These are phyloP conservation scores for Peribolospora kevripleyi DNA, from an alignment of 768 basidiomycete species.

Conservation along the genomic window DNA sequence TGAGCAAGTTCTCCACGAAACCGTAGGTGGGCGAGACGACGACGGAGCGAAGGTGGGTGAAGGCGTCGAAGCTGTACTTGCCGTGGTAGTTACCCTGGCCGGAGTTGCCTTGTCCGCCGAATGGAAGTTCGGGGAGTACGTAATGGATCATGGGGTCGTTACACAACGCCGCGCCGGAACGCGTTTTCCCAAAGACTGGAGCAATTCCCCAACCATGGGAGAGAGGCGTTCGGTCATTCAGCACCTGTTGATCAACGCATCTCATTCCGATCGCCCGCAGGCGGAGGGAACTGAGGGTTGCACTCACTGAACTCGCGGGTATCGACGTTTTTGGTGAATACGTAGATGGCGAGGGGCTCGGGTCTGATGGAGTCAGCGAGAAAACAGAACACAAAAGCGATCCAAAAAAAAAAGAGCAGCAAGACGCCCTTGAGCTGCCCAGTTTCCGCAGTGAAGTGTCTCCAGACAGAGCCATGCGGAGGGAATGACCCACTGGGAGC, in stretches of 20 bases:
- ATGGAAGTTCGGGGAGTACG: constrained; percentile 33
- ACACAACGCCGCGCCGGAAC: constrained; percentile 41
- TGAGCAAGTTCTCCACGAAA: too few species aligned
- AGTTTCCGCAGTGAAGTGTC: too few species aligned
- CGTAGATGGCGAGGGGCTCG: constrained; percentile 50
- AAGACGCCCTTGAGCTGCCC: too few species aligned
- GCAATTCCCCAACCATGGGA: neutral
- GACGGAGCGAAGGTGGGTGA: constrained; percentile 46
- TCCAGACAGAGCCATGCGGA: too few species aligned
- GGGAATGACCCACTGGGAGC: too few species aligned
- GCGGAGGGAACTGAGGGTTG: neutral
- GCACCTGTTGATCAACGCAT: neutral
- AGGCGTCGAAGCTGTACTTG: constrained; percentile 48
- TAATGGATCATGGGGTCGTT: constrained; percentile 43
- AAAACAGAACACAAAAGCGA: constrained; percentile 43
- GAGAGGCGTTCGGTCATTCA: neutral
- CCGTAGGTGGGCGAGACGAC: too few species aligned
- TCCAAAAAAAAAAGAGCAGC: too few species aligned
- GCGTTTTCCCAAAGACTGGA: constrained; percentile 42
- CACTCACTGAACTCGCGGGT: constrained; percentile 37
- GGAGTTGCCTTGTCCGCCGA: constrained; percentile 44
- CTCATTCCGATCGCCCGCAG: neutral
- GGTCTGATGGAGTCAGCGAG: constrained; percentile 17
- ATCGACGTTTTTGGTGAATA: constrained; percentile 37
- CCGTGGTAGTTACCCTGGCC: constrained; percentile 35